Evolutionary conservation across 306 rosid genomes (phyloP).

Genomic region (Abrus pulchellus): DNA sequence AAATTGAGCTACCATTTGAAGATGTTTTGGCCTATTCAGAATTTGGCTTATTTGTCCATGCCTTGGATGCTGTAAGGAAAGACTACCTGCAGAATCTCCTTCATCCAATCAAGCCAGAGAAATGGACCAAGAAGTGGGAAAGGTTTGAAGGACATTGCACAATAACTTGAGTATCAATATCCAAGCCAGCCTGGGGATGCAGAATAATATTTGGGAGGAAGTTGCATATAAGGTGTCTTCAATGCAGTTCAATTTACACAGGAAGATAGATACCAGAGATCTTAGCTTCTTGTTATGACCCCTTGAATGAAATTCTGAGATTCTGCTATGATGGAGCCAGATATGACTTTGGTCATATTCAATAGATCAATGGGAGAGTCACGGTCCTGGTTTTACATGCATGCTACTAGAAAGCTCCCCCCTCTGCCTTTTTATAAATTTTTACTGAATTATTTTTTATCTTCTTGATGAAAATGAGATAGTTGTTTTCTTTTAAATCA

Average conservation of each 20-base stretch:
- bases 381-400: not conserved
- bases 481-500: not conserved
- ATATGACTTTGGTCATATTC: constrained; percentile 32
- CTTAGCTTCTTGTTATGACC: constrained; percentile 48
- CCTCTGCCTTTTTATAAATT: not conserved
- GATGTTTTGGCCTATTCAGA: constrained; percentile 86
- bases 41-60: constrained; percentile 73
- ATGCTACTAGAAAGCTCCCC: not conserved
- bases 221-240: constrained; percentile 66
- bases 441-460: not conserved
- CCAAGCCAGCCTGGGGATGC: constrained; percentile 83
- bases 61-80: constrained; percentile 68
- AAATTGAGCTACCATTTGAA: constrained; percentile 91
- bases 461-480: constrained; percentile 22
- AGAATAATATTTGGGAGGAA: constrained; percentile 85
- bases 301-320: constrained; percentile 46
- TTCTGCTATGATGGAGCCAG: constrained; percentile 18
- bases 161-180: constrained; percentile 81
- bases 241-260: constrained; percentile 54
- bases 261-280: constrained; percentile 73
- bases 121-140: constrained; percentile 89
- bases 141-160: constrained; percentile 70
- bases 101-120: constrained; percentile 62
- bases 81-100: constrained; percentile 79
- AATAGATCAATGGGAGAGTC: constrained; percentile 39